Base-by-base conservation (phyloP, 1,284 basidiomycete genomes). In the Stereum hirsutum region DNA sequence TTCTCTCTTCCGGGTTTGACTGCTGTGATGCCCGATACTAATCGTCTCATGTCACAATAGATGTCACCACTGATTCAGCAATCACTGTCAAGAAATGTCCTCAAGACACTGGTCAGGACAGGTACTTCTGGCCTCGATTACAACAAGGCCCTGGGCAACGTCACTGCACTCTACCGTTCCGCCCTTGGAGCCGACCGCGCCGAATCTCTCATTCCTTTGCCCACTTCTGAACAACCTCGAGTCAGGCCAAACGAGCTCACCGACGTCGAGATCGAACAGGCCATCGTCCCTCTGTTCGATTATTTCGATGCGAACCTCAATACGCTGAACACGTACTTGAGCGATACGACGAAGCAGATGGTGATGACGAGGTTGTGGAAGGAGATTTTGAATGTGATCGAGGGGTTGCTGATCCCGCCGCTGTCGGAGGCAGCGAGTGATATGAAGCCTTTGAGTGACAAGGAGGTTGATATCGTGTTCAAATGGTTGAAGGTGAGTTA, bases 341-440 rank as follows among this genome's bases (percentile, higher is more conserved):
- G 85, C 47, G 77, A 86, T 26, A 72, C 74, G n/a, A 86, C 89
- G 44, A 91, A 93, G 65, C 86, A 93, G 59, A 85, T 85, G 70
- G 92, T 98, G 45, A 92, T 99, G 81, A 81, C 81, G 39, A 79
- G 86, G 49, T 77, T 96, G 37, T 99, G 96, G 96, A 99, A 99
- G 66, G 94, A 98, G 63, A 87, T 99, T 44, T 62, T 99, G 51
- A 74, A 70, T 33, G 81, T 91, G 12, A 78, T 99, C 48, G 96
- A 99, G 59, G 80, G 79, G 6, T 66, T 99, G 54, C 77, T 99
- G 42, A 82, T 99, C 4, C 96, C 96, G 3, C 90, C 94, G 1
- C 64, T 99, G 43, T 90, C 88, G 5, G 92, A 96, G 50, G 70
- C 80, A n/a, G 73, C 84, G 7, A 92, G 91, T 43, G 85, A 89